Evolutionary conservation across 1,284 basidiomycete genomes (phyloP), one percentile per base, ranked within the genome.

Genomic region (Marasmius fiardii): DNA sequence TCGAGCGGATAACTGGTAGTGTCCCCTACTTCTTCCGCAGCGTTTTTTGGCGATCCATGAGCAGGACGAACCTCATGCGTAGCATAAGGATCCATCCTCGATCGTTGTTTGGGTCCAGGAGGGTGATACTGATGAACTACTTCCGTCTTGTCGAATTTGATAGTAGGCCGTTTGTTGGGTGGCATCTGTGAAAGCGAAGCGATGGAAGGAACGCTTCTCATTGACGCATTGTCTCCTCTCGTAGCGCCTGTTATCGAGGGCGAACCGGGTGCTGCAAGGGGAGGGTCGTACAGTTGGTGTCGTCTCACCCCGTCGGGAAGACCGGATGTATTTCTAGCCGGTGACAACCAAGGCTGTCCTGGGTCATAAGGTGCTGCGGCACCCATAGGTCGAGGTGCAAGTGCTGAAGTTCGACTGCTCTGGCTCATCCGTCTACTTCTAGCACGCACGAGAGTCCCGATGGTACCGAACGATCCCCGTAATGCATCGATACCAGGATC

Each of bases 391-490:
- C 72, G 68, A 28, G 71, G 63, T 70, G 69, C 60, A 68, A 64
- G n/a, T 51, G 53, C 43, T 44, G 59, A 20, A 33, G 59, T 28
- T 54, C 4, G 68, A 63, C 78, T 82, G 48, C 74, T 79, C 68
- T 86, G 84, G 63, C 86, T 90, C 71, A 84, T 69, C 52, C 82
- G 73, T 53, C 78, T 76, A 61, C 80, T 90, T 50, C 90, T 80
- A 0, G 93, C 93, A 11, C 94, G 85, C 57, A 95, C 91, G 66
- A 97, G 90, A 64, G 89, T 92, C 2, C 95, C 94, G 51, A 96
- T 77, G 0, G 92, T 82, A 3, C 93, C 92, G 64, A 95, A 94
- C 4, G 88, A 88, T n/a, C 93, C 93, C 24, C 95, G 83, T 1
- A 97, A 77, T 1, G 93, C 82, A 63, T 93, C 93, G 69, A 95